Base-by-base conservation (phyloP, 2,329 filamentous ascomycete genomes). In the Aspergillus sp. region DNA sequence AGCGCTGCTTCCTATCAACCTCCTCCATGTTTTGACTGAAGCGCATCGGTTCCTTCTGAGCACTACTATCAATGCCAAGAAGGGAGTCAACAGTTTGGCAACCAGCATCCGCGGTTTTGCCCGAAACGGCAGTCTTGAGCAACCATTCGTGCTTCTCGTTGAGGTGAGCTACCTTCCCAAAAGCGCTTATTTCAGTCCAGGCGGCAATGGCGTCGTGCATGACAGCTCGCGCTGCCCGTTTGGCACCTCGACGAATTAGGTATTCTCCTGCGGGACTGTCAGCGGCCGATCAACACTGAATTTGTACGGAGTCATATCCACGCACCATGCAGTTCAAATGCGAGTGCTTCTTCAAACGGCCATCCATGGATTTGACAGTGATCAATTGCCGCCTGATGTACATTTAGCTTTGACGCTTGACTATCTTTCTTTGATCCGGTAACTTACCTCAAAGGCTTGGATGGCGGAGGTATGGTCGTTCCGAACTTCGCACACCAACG, bases 81-180 rank as follows among this genome's bases (percentile, higher is more conserved):
- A 68, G 63, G n/a, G 71, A 61, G 35, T 67, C 60, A 17, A 63
- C 61, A 1, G 74, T 80, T 50, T 80, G 76, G 14, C 72, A 74
- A 8, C 61, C 68, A 13, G 62, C 65, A 45, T 80, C 74, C 30
- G 67, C 61, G 3, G 62, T 70, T 20, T 66, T 63, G 6, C 69
- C 58, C 3, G 64, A 67, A 2, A 64, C 63, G 3, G 69, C 70
- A 8, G 69, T 72, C 39, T 69, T 69, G 16, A 79, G 55, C n/a
- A 80, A 48, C 63, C 69, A 77, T 43, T 75, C 74, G 39, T 76
- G 73, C 42, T 75, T 77, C 35, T 69, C 66, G 2, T 64, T 55
- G 5, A 80, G 54, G 26, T 78, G 71, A 17, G 67, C 58, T 3
- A 71, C 71, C 49, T 79, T 79, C 7, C 75, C 76, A 37, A 58